Conservation (phyloP, 345 rosid species). For the Cardamine occulta region DNA sequence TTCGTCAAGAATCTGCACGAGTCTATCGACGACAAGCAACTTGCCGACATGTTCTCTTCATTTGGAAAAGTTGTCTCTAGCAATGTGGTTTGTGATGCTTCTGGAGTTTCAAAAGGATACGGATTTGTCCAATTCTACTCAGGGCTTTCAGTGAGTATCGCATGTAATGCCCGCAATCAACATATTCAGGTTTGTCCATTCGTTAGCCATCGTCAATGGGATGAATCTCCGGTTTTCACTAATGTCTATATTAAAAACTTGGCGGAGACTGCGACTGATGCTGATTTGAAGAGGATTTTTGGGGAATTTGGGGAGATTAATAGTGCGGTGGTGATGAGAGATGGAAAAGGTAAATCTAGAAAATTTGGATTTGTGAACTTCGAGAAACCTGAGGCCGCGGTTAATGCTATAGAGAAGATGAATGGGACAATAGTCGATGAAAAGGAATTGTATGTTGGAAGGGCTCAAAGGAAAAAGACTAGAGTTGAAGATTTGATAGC, state of each 20-base stretch:
- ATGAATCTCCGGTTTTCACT: conserved; percentile 47
- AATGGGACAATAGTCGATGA: conserved; percentile 50
- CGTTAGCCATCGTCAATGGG: conserved; percentile 15
- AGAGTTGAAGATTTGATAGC: conserved; percentile 46
- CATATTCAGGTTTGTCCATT: conserved; percentile 45
- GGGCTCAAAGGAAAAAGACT: conserved; percentile 64
- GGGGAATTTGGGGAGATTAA: conserved; percentile 54
- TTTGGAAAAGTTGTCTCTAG: conserved; percentile 60
- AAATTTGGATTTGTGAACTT: conserved; percentile 74
- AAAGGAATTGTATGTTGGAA: conserved; percentile 55
- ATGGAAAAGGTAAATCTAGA: conserved; percentile 54
- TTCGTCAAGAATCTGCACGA: conserved; percentile 65
- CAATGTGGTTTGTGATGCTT: conserved; percentile 61
- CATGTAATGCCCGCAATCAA: conserved; percentile 46
- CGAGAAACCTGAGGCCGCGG: conserved; percentile 51
- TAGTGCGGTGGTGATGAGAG: conserved; percentile 55
- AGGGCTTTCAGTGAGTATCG: conserved; percentile 55
- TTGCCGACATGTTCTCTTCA: conserved; percentile 49
- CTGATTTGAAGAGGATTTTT: conserved; percentile 47
- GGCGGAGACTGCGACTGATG: conserved; percentile 48
- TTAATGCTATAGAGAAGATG: conserved; percentile 50
- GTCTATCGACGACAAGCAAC: conserved; percentile 43
- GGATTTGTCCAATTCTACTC: conserved; percentile 72
- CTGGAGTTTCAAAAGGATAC: conserved; percentile 54
- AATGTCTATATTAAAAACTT: conserved; percentile 67